Evolutionary conservation across 805 yeast species (phyloP).

Genomic region (Novakomyces olei): DNA sequence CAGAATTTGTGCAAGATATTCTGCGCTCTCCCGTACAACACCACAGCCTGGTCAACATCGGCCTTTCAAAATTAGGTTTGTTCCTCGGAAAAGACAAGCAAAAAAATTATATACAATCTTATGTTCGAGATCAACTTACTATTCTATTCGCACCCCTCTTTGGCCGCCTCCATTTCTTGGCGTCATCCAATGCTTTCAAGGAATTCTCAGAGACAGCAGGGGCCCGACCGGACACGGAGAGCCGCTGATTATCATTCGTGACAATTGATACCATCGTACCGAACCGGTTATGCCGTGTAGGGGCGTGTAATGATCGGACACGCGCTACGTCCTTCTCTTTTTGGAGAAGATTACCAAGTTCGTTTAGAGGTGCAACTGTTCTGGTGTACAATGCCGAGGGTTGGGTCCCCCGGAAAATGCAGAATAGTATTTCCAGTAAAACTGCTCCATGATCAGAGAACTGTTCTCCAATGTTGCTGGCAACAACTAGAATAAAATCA

Average conservation of each 20-base stretch:
- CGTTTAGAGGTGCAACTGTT: constrained; percentile 5
- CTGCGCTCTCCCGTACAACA: constrained; percentile 15
- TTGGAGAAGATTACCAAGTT: constrained; percentile 26
- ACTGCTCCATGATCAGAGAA: constrained; percentile 41
- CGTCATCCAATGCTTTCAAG: constrained; percentile 43
- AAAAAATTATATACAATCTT: constrained; percentile 3
- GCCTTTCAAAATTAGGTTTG: too few species aligned
- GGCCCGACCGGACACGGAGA: constrained; percentile 54
- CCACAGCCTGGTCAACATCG: not conserved
- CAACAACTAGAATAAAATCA: constrained; percentile 45
- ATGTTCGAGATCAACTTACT: constrained; percentile 6
- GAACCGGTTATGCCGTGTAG: constrained; percentile 72
- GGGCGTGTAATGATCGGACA: constrained; percentile 25
- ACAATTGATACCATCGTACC: constrained; percentile 66
- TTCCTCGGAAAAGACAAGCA: not conserved
- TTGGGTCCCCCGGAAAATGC: constrained; percentile 36
- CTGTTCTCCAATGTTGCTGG: constrained; percentile 40
- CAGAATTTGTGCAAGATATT: constrained; percentile 24
- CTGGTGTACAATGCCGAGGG: constrained; percentile 15
- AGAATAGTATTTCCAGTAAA: constrained; percentile 47
- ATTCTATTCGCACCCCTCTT: constrained; percentile 2
- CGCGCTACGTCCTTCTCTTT: constrained; percentile 37
- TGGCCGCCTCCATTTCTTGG: constrained; percentile 41
- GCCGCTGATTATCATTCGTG: constrained; percentile 27
- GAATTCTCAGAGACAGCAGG: constrained; percentile 26